These are phyloP conservation scores for Paraphaeosphaeria minitans DNA, from an alignment of 2,329 filamentous ascomycete species.

Conservation along the genomic window DNA sequence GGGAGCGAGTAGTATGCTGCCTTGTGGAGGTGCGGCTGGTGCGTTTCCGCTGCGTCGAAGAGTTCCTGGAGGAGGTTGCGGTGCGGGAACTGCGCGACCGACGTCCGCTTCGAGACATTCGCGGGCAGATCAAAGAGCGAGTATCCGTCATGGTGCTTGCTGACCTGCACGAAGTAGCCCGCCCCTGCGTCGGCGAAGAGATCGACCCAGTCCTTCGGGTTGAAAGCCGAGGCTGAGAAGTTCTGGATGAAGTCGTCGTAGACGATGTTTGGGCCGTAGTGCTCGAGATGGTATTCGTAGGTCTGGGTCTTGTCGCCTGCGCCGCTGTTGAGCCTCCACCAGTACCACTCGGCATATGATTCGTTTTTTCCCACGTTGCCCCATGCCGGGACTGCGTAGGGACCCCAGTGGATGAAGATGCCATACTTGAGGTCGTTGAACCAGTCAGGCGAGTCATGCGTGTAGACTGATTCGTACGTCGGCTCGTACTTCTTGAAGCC, in stretches of 20 bases:
- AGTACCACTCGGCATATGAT: slow-evolving; percentile 56
- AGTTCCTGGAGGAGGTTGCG: slow-evolving; percentile 51
- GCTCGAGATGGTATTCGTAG: slow-evolving; percentile 57
- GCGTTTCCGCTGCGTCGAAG: slow-evolving; percentile 50
- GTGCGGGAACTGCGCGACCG: slow-evolving; percentile 48
- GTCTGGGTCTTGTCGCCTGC: slow-evolving; percentile 47
- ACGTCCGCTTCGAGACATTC: slow-evolving; percentile 50
- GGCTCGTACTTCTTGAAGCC: slow-evolving; percentile 17
- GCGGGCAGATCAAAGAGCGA: slow-evolving; percentile 50
- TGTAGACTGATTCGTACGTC: slow-evolving; percentile 17
- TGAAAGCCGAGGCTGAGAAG: slow-evolving; percentile 57
- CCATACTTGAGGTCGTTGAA: slow-evolving; percentile 62
- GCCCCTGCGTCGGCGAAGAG: slow-evolving; percentile 59
- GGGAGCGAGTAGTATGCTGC: slow-evolving; percentile 54
- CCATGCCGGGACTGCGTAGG: slow-evolving; percentile 63
- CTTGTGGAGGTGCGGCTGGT: slow-evolving; percentile 52
- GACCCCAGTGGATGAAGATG: slow-evolving; percentile 66
- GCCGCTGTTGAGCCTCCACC: slow-evolving; percentile 50
- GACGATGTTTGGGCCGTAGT: slow-evolving; percentile 56
- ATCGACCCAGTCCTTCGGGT: slow-evolving; percentile 61
- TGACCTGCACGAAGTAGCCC: slow-evolving; percentile 52
- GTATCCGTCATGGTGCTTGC: slow-evolving; percentile 56
- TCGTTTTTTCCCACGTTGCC: slow-evolving; percentile 52
- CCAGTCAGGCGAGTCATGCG: slow-evolving; percentile 48
- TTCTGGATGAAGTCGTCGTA: slow-evolving; percentile 63